These are phyloP conservation scores for Metschnikowia anglica DNA, from an alignment of 805 yeast genomes.

Conservation along the genomic window DNA sequence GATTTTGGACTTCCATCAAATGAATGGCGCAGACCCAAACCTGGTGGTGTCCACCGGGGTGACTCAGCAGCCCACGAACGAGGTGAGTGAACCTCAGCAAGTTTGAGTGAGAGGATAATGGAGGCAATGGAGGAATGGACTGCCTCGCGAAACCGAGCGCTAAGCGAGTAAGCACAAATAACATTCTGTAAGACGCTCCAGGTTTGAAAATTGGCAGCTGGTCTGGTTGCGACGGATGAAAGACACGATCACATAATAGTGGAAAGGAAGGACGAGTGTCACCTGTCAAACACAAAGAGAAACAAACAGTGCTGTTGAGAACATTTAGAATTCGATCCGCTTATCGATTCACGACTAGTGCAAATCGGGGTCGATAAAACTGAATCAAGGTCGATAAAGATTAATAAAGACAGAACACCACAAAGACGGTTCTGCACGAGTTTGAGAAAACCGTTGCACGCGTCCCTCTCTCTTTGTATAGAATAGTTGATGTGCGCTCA, in stretches of 20 bases:
- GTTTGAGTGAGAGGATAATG: background rate
- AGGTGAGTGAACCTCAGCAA: constrained; percentile 12
- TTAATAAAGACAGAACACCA: no score
- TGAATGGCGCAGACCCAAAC: constrained; percentile 48
- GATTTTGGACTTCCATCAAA: constrained; percentile 92
- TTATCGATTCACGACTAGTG: no score
- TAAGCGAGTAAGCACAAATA: background rate
- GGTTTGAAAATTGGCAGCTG: background rate
- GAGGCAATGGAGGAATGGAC: background rate
- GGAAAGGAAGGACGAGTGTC: background rate
- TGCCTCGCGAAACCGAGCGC: background rate
- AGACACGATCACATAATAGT: background rate
- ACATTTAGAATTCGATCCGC: no score
- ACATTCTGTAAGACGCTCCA: background rate
- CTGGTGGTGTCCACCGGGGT: constrained; percentile 10
- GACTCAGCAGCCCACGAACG: constrained; percentile 5
- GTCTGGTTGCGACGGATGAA: background rate
- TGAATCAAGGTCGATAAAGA: no score
- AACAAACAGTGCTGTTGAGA: no score
- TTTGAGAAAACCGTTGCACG: no score
- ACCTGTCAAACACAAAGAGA: no score
- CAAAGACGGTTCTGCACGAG: no score
- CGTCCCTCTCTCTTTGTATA: no score
- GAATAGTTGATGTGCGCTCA: no score
- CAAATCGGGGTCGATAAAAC: no score